A percentile compares a stretch with the other conserved stretches of the same genome.
These are phyloP conservation scores for Galeopsis tetrahit DNA, from an alignment of 257 asterid genomes.

Conservation along the genomic window DNA sequence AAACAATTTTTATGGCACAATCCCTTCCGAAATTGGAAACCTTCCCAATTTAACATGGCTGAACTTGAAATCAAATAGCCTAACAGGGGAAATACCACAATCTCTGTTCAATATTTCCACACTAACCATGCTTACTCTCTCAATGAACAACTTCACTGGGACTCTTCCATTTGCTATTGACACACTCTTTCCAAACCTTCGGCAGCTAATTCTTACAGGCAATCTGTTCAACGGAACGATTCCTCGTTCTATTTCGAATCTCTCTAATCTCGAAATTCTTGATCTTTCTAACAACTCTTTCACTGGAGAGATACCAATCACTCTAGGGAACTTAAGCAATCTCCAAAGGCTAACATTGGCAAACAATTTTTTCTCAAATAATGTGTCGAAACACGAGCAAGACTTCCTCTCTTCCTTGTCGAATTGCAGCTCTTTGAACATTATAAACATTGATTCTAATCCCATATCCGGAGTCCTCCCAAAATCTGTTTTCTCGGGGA, in stretches of 20 bases:
- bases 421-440: neutral
- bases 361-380: neutral
- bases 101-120: neutral
- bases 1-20: neutral
- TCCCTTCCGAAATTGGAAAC: constrained; percentile 6
- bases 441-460: neutral
- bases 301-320: neutral
- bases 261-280: neutral
- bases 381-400: constrained; percentile 1
- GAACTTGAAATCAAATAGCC: neutral
- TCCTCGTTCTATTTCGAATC: neutral
- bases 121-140: neutral
- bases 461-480: constrained; percentile 12
- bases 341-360: neutral
- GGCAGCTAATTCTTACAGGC: neutral
- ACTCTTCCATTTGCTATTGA: neutral
- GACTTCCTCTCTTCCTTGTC: constrained; percentile 21
- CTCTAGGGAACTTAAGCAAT: neutral
- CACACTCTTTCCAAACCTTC: neutral
- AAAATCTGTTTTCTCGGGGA: neutral
- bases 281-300: constrained; percentile 1
- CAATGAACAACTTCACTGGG: neutral
- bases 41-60: neutral
- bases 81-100: neutral
- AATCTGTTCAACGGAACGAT: neutral